A percentile compares a stretch with the other conserved stretches of the same genome.
phyloP scores from a whole-genome alignment of 306 rosid genomes.

The Arachis stenosperma region DNA sequence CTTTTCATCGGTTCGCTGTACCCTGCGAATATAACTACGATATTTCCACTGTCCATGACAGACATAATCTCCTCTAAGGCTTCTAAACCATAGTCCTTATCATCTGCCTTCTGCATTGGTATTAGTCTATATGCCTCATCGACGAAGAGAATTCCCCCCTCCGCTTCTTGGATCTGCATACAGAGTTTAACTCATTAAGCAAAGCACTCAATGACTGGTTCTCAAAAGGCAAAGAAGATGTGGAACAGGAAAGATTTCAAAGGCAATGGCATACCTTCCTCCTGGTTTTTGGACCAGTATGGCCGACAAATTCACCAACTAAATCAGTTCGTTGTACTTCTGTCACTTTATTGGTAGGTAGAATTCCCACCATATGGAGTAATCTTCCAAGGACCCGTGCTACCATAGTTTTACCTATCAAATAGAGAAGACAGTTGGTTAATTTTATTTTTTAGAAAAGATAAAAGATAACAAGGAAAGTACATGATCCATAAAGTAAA shows the following conservation, averaged over 20 bases:
- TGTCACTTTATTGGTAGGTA: constrained; percentile 86
- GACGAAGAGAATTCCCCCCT: constrained; percentile 93
- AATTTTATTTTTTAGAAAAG: not conserved
- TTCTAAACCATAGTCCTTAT: constrained; percentile 95
- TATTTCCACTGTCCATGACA: constrained; percentile 93
- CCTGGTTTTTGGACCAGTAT: constrained; percentile 96
- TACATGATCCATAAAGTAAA: not conserved
- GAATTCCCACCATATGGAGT: constrained; percentile 94
- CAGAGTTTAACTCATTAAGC: constrained; percentile 29
- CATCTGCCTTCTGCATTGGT: constrained; percentile 95
- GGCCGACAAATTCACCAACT: constrained; percentile 98
- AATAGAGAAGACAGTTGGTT: constrained; percentile 32
- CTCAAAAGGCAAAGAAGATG: not conserved
- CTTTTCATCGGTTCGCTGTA: constrained; percentile 92
- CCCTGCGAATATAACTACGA: constrained; percentile 94
- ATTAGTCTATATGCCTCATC: constrained; percentile 94
- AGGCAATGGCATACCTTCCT: constrained; percentile 58
- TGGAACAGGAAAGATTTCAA: constrained; percentile 25
- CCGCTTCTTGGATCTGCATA: constrained; percentile 83
- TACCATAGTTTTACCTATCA: constrained; percentile 92
- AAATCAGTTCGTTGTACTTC: constrained; percentile 97
- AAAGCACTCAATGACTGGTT: not conserved
- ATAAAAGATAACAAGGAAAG: not conserved
- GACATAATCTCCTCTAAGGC: constrained; percentile 99
- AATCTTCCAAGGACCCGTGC: constrained; percentile 92